These are phyloP conservation scores for Tinospora cordifolia DNA, from an alignment of 164 flowering plant species.

Conservation along the genomic window DNA sequence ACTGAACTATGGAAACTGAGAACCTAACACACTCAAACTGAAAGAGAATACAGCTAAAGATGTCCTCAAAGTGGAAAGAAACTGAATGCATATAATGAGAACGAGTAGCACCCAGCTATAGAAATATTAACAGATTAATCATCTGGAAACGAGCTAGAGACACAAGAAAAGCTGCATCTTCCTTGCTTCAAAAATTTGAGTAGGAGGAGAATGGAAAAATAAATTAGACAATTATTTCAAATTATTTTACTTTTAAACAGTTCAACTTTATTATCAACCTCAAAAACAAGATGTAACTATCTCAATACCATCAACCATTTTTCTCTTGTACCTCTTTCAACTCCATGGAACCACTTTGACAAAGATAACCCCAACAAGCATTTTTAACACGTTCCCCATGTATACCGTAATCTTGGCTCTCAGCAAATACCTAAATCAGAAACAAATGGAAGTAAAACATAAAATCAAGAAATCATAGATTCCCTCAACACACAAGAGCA, in stretches of 20 bases:
- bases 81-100: not conserved
- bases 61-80: not conserved
- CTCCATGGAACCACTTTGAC: conserved; percentile 90
- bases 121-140: not conserved
- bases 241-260: no score
- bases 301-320: not conserved
- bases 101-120: not conserved
- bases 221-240: not conserved
- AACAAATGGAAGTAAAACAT: conserved; percentile 4
- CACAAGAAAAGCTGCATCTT: not conserved
- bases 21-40: not conserved
- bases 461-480: conserved; percentile 3
- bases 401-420: conserved; percentile 89
- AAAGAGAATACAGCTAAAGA: not conserved
- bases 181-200: not conserved
- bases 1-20: not conserved
- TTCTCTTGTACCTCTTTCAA: conserved; percentile 68
- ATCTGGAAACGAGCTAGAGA: not conserved
- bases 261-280: not conserved
- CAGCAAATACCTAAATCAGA: conserved; percentile 74
- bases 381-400: conserved; percentile 97
- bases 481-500: not conserved
- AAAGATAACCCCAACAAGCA: conserved; percentile 99
- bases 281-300: not conserved
- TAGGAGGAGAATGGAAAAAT: not conserved